phyloP scores from a whole-genome alignment of 768 basidiomycete genomes.

The Amanita molliuscula region DNA sequence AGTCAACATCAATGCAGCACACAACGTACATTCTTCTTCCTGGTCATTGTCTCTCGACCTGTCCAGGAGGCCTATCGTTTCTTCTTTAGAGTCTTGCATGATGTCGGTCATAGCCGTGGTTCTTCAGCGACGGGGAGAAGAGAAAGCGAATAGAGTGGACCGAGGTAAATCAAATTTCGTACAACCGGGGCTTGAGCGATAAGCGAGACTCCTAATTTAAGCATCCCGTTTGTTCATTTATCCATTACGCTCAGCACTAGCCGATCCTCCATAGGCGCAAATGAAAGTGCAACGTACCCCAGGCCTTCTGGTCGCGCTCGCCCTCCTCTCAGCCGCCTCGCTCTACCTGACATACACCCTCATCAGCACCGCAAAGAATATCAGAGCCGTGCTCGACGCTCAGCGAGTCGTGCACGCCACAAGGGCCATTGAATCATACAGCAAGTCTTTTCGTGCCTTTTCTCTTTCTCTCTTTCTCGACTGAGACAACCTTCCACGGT shows the following conservation, averaged over 20 bases:
- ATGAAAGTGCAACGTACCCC: conserved; percentile 2
- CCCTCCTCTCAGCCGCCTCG: conserved; percentile 11
- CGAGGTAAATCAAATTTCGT: too few species aligned
- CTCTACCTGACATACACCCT: conserved; percentile 20
- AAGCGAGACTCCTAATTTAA: too few species aligned
- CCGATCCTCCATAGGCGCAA: neutral
- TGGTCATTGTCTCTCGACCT: neutral
- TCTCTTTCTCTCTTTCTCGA: neutral
- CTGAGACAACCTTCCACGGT: neutral
- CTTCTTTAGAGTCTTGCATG: neutral
- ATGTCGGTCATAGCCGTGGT: too few species aligned
- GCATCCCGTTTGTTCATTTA: too few species aligned
- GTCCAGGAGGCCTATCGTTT: neutral
- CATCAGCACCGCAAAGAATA: conserved; percentile 11
- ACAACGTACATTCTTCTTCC: neutral
- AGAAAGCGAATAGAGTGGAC: too few species aligned
- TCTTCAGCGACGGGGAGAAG: neutral
- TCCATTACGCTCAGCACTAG: neutral
- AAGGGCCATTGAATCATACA: conserved; percentile 14
- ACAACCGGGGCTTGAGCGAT: too few species aligned
- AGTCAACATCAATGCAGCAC: neutral
- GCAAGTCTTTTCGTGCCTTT: conserved; percentile 9
- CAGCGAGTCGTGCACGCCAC: conserved; percentile 10
- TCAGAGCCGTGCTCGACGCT: conserved; percentile 13
- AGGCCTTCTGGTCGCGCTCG: conserved; percentile 17